A percentile compares a stretch with the other conserved stretches of the same genome.
phyloP scores from a whole-genome alignment of 108 stramenopile species.

The Fragilariopsis cylindrus region DNA sequence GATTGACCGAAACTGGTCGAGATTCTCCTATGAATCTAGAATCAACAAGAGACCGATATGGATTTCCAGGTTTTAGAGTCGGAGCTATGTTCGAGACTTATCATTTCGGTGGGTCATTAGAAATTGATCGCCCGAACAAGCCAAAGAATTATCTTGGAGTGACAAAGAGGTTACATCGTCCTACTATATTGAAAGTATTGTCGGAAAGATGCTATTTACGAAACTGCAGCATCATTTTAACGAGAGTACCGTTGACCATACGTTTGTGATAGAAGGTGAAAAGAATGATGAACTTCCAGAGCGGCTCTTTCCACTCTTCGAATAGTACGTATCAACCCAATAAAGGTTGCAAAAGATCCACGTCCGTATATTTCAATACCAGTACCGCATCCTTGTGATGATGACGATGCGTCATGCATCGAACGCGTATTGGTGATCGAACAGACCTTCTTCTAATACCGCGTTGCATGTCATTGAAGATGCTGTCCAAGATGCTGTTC shows the following conservation, averaged over 20 bases:
- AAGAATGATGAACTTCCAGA: slow-evolving; percentile 50
- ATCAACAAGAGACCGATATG: slow-evolving; percentile 30
- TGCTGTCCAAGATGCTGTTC: neutral
- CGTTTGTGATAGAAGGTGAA: slow-evolving; percentile 43
- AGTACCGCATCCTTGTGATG: neutral
- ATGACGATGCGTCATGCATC: neutral
- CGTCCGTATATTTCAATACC: slow-evolving; percentile 7
- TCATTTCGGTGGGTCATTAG: slow-evolving; percentile 62
- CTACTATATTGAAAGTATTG: slow-evolving; percentile 8
- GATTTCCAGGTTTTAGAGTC: slow-evolving; percentile 42
- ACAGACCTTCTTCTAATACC: neutral
- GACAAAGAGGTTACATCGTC: slow-evolving; percentile 11
- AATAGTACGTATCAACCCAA: slow-evolving; percentile 38
- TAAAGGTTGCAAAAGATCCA: slow-evolving; percentile 19
- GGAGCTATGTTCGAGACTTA: slow-evolving; percentile 26
- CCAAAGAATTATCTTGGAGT: slow-evolving; percentile 61
- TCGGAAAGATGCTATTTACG: slow-evolving; percentile 15
- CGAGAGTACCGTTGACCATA: slow-evolving; percentile 40
- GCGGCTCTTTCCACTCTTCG: slow-evolving; percentile 47
- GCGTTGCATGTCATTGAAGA: neutral
- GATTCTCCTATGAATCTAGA: slow-evolving; percentile 33
- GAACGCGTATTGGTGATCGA: neutral
- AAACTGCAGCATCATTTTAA: slow-evolving; percentile 7
- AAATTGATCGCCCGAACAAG: slow-evolving; percentile 13
- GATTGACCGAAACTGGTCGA: slow-evolving; percentile 20